Evolutionary conservation across 106 monocot species (phyloP).

Genomic region (Dioscorea zingiberensis): DNA sequence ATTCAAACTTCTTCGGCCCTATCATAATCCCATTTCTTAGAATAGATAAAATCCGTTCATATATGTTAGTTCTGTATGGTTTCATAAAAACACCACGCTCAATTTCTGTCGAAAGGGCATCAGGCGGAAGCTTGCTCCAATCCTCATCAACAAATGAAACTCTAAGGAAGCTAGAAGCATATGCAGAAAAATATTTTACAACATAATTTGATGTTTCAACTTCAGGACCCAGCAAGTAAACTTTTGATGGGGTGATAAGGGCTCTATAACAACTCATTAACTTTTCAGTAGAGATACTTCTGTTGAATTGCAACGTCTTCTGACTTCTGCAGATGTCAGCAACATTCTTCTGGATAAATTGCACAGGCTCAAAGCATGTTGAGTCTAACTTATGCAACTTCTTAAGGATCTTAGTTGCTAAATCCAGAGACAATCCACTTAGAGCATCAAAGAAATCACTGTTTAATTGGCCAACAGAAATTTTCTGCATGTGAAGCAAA

Average conservation of each 20-base stretch:
- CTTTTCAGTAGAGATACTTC: constrained; percentile 12
- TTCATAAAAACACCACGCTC: constrained; percentile 43
- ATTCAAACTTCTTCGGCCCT: constrained; percentile 83
- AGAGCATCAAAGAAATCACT: constrained; percentile 48
- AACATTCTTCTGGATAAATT: constrained; percentile 48
- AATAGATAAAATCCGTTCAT: constrained; percentile 62
- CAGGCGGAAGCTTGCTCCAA: constrained; percentile 70
- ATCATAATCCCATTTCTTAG: constrained; percentile 63
- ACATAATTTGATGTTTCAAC: constrained; percentile 74
- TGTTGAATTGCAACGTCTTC: constrained; percentile 1
- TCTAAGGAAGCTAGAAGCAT: constrained; percentile 82
- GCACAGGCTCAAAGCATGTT: constrained; percentile 67
- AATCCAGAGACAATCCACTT: constrained; percentile 31
- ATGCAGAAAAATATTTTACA: constrained; percentile 54
- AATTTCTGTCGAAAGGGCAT: constrained; percentile 53
- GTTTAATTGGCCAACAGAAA: constrained; percentile 44
- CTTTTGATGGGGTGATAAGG: constrained; percentile 79
- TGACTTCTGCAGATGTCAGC: constrained; percentile 12
- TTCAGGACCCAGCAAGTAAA: constrained; percentile 90
- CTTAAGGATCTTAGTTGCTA: constrained; percentile 38
- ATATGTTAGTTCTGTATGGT: constrained; percentile 57
- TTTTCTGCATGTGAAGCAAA: constrained; percentile 78
- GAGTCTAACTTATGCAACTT: constrained; percentile 55
- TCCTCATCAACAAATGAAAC: constrained; percentile 97
- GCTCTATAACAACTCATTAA: constrained; percentile 73